Evolutionary conservation across 2,329 filamentous ascomycete species (phyloP), one percentile per base, ranked within the genome.

Genomic region (Fusarium sp.): DNA sequence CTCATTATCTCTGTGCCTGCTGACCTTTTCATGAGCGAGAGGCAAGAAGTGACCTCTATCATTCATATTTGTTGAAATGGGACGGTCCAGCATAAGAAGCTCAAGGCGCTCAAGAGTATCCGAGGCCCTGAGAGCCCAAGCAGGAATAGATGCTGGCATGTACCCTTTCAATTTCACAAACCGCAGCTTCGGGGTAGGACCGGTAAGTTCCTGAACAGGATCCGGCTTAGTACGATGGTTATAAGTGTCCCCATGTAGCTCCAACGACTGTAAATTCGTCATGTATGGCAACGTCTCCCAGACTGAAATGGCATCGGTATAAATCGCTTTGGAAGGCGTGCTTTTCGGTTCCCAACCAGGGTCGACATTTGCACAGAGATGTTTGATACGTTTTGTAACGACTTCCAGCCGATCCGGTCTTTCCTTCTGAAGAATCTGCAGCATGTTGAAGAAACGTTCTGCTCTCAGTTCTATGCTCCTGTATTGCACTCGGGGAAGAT

Each of bases 251-350:
- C 60, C 69, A 3, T 71, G 32, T 0, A 74, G 18, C 46, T 73
- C 72, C 4, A 74, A 20, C 0, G 61, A 55, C 16, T 69, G 25
- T 2, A 74, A 11, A 7, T 65, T 60, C 3, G 47, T 43, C 16
- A 74, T 64, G 24, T 63, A 69, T 0, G 59, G 69, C 15, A 74
- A 15, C 5, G 63, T 18, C 6, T 57, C 24, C 72, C 72, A 74
- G 12, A 64, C 49, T 27, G 30, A 47, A 22, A 69, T 54, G 6
- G 4, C 8, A 2, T 38, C 34, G 4, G 12, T 9, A 15, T 50
- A 6, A 1, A 57, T 18, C 2, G 3, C 1, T 14, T 40, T 18
- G 32, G 2, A 3, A 6, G 5, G 8, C 5, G 7, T 8, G 2
- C 5, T 10, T 10, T 0, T 43, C 1, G 16, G 18, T 14, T 2